These are phyloP conservation scores for Sorghum bicolor DNA, from an alignment of 176 grass and related monocot species.

Conservation along the genomic window Sorghum_bicolor_NCBIv3 NC_012871.2:71563501-71564000, in stretches of 20 bases:
- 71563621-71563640: neutral
- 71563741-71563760: constrained; percentile 97
- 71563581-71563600: neutral
- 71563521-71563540: neutral
- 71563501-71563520: neutral
- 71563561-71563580: neutral
- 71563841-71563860: constrained; percentile 83
- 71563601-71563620: neutral
- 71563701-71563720: constrained; percentile 86
- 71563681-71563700: constrained; percentile 94
- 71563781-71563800: constrained; percentile 99
- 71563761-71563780: constrained; percentile 99
- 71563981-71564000: constrained; percentile 97
- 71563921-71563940: constrained; percentile 26
- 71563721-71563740: constrained; percentile 98
- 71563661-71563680: constrained; percentile 51
- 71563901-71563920: constrained; percentile 12
- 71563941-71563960: constrained; percentile 97
- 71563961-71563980: constrained; percentile 92
- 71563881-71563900: neutral
- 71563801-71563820: constrained; percentile 84
- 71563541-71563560: constrained; percentile 9
- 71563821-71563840: constrained; percentile 99
- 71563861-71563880: too few relatives aligned
- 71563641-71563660: neutral